Conservation (phyloP, 768 basidiomycete genomes). For the Mycena venus region DNA sequence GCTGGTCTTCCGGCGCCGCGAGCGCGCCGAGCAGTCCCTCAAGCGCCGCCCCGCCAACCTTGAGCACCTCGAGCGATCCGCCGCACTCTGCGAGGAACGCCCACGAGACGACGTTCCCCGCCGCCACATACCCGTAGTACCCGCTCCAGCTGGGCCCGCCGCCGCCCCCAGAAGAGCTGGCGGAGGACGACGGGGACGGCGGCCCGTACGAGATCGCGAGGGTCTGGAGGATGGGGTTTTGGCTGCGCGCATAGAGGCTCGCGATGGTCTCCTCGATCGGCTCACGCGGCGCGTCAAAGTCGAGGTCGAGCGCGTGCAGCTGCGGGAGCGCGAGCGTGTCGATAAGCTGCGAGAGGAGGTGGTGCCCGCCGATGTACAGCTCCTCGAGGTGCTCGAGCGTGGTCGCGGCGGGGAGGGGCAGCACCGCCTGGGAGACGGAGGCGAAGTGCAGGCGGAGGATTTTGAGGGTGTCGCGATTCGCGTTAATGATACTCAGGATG, state of each 20-base stretch:
- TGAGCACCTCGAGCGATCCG: constrained; percentile 67
- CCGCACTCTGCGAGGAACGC: constrained; percentile 70
- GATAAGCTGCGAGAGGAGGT: constrained; percentile 70
- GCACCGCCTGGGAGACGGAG: constrained; percentile 70
- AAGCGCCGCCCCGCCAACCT: constrained; percentile 74
- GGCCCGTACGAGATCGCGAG: constrained; percentile 75
- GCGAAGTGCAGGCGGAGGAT: constrained; percentile 73
- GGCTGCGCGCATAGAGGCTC: constrained; percentile 70
- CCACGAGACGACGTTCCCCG: constrained; percentile 75
- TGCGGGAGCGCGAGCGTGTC: constrained; percentile 72
- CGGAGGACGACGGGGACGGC: neutral
- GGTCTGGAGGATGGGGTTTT: constrained; percentile 66
- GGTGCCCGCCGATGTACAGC: constrained; percentile 77
- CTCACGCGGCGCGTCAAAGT: constrained; percentile 78
- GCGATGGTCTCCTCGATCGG: constrained; percentile 80
- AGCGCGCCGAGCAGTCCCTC: constrained; percentile 74
- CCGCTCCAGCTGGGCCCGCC: neutral
- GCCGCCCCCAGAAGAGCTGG: neutral
- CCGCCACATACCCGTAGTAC: constrained; percentile 69
- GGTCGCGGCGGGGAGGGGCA: constrained; percentile 53
- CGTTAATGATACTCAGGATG: constrained; percentile 72
- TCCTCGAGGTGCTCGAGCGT: constrained; percentile 52
- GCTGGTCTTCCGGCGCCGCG: constrained; percentile 62
- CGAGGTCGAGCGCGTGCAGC: constrained; percentile 71
- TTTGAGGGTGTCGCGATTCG: constrained; percentile 68